Evolutionary conservation across 192 early-diverging fungal genomes (phyloP), one percentile per base, ranked within the genome.

Genomic region (Phycomyces blakesleeanus): DNA sequence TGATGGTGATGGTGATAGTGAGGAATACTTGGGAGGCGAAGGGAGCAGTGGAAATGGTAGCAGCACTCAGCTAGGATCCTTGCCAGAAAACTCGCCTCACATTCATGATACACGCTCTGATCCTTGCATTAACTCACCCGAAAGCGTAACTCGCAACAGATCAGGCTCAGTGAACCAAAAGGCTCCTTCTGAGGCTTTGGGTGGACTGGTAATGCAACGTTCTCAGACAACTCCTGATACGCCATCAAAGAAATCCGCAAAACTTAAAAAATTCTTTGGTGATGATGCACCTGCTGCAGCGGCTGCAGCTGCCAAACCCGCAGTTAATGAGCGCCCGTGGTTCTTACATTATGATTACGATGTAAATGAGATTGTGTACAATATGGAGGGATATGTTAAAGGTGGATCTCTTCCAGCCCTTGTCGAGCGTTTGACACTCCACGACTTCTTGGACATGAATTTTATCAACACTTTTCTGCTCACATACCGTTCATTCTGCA

Each of bases 401-500:
- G 92, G 92, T 59, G 92, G 90, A 47, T 93, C 90, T 10, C 77
- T 93, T 22, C 54, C 71, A 1, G 90, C 89, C n/a, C 74, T 94
- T 3, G 79, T 94, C 11, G 91, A 93, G 72, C 77, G 90, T 2
- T 74, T 94, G 44, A 93, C 91, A 0, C 72, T 91, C 6, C 92
- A 94, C 56, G 92, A 94, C 63, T 70, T 54, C 34, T 55, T 69
- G 20, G 94, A 68, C 53, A 66, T 62, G 73, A 86, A 86, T 66
- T 96, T 91, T 78, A 84, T 85, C 54, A 83, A 83, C 24, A 90
- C 93, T 0, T 95, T 98, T 81, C 71, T 98, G 58, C 73, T 98
- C 37, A 93, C 96, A 1, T 98, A 95, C 72, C 90, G 91, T 27
- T 91, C 91, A 5, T 96, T 97, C 52, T 87, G 87, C 1, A 87